Evolutionary conservation across 2,329 filamentous ascomycete species (phyloP), one percentile per base, ranked within the genome.

Genomic region (Trematosphaeria pertusa): DNA sequence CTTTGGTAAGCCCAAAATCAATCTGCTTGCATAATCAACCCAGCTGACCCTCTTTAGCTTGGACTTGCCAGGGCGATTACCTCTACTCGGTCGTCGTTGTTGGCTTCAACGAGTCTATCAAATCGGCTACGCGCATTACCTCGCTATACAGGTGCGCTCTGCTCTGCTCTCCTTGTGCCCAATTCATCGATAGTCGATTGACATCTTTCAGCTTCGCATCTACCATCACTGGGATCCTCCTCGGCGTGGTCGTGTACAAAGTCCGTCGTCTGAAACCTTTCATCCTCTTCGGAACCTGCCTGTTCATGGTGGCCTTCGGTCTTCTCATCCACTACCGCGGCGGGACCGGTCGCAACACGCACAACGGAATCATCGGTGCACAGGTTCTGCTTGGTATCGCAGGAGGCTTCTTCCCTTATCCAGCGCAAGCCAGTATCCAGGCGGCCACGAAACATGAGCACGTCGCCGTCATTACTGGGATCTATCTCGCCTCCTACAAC

Each of bases 251-350:
- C 22, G 79, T 87, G 30, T 59, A 41, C 71, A 77, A 75, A 43
- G 75, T 85, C 18, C 79, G 82, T 42, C 81, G 52, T 9, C 77
- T 87, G 61, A 87, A 87, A 61, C 64, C 75, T n/a, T 85, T 87
- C 65, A 86, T 87, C 60, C 67, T 87, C 30, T 70, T 71, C 20
- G 85, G 85, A 24, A 86, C 83, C 1, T 68, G 73, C 7, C 73
- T 87, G 2, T 87, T 84, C 72, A 74, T 84, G 59, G 81, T 85
- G n/a, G 83, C 84, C 1, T 87, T 86, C 52, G 85, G 84, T 8
- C 75, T 87, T 1, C 73, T 87, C 14, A 86, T 87, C 59, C 75
- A 77, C 55, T 87, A 76, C 73, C 82, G 85, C n/a, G 84, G 84
- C 26, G 77, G 78, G 5, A 59, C 73, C 0, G 71, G 65, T 1